Evolutionary conservation across 495 filamentous ascomycete genomes (phyloP).

Genomic region (Talaromyces nanjingensis): DNA sequence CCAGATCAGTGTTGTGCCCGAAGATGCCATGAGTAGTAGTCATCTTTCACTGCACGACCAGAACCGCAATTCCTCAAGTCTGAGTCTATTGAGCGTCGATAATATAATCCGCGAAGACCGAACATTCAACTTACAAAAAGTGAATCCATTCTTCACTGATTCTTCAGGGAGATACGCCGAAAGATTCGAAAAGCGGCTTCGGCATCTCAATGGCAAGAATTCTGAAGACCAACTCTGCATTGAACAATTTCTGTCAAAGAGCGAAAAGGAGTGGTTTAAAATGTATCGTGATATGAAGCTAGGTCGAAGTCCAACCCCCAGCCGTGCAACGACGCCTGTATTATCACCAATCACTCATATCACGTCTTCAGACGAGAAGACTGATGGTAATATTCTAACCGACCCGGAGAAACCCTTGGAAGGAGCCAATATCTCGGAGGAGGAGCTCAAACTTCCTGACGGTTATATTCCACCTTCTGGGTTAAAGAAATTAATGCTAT

Average conservation of each 20-base stretch:
- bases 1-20: constrained; percentile 1
- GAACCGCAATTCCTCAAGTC: not conserved
- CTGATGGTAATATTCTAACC: not conserved
- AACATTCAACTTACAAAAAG: constrained; percentile 54
- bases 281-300: constrained; percentile 48
- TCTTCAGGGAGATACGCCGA: constrained; percentile 49
- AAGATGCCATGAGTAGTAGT: not conserved
- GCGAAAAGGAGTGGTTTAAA: constrained; percentile 60
- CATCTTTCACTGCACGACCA: not conserved
- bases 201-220: constrained; percentile 40
- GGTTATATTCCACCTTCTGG: constrained; percentile 49
- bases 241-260: constrained; percentile 53
- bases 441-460: constrained; percentile 39
- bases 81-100: constrained; percentile 36
- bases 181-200: constrained; percentile 47
- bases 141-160: constrained; percentile 65
- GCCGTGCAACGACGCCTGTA: constrained; percentile 6
- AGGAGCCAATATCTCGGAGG: not conserved
- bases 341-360: constrained; percentile 15
- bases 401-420: not conserved
- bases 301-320: constrained; percentile 13
- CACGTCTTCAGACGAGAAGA: not conserved
- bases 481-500: constrained; percentile 29
- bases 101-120: constrained; percentile 44
- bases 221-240: constrained; percentile 53